Percentiles rank a stretch among this genome's conserved stretches.
phyloP scores from a whole-genome alignment of 192 early-diverging fungal genomes.

The Oehlia diaphana region DNA sequence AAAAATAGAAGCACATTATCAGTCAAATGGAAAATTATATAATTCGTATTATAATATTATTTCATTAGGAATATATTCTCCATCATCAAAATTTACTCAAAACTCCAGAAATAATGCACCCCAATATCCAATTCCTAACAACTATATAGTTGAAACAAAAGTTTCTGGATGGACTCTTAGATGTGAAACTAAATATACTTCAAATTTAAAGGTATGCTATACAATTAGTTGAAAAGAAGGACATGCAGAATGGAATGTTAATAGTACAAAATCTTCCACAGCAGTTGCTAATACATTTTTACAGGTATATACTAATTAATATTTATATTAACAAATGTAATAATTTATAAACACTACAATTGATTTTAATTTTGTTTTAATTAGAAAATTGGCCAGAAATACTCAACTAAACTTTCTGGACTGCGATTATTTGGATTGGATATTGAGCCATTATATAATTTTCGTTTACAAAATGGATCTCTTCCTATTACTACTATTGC shows the following conservation, averaged over 20 bases:
- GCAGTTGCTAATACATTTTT: neutral
- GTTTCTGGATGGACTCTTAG: neutral
- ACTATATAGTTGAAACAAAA: neutral
- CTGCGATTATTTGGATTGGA: too few relatives aligned
- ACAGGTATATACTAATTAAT: too few relatives aligned
- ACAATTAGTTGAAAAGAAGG: neutral
- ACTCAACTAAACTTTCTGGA: too few relatives aligned
- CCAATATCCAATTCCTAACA: neutral
- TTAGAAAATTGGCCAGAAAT: too few relatives aligned
- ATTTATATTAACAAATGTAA: too few relatives aligned
- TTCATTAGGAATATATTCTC: neutral
- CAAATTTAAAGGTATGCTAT: neutral
- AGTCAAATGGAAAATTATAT: neutral
- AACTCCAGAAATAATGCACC: neutral
- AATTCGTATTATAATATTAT: neutral
- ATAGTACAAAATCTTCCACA: neutral
- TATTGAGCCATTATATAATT: too few relatives aligned
- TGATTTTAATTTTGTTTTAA: too few relatives aligned
- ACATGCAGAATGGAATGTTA: too few relatives aligned
- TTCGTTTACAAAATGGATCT: too few relatives aligned
- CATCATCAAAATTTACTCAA: neutral
- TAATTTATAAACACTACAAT: too few relatives aligned
- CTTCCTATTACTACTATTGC: too few relatives aligned
- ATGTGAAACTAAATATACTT: neutral
- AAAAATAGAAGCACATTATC: neutral